These are phyloP conservation scores for Pterula multifida DNA, from an alignment of 1,284 basidiomycete species.

Conservation along the genomic window DNA sequence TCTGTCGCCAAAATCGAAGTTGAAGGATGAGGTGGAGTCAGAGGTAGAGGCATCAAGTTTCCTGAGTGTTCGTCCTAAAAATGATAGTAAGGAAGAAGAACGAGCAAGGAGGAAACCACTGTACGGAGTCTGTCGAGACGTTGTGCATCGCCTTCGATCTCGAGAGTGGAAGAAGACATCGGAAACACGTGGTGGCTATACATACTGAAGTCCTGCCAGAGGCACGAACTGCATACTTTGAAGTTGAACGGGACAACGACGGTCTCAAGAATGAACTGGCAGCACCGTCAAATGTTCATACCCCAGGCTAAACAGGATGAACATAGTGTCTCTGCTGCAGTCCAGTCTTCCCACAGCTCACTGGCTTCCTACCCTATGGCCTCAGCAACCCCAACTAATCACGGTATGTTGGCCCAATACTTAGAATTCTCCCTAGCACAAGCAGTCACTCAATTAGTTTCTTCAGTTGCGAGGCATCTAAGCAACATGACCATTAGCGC, in stretches of 20 bases:
- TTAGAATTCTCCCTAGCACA: slow-evolving; percentile 8
- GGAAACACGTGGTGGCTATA: not conserved
- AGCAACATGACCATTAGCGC: slow-evolving; percentile 42
- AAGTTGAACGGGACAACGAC: not conserved
- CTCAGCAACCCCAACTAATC: slow-evolving; percentile 55
- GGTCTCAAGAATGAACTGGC: not conserved
- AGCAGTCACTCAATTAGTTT: slow-evolving; percentile 4
- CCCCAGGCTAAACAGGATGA: not conserved
- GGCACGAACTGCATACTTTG: too few species aligned
- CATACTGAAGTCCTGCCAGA: not conserved
- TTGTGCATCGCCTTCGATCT: not conserved
- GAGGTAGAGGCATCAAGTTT: not conserved
- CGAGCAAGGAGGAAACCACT: not conserved
- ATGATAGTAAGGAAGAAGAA: not conserved
- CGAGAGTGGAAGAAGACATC: not conserved
- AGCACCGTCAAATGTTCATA: not conserved
- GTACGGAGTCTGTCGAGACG: not conserved
- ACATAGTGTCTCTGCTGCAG: slow-evolving; percentile 17
- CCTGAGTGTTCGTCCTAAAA: not conserved
- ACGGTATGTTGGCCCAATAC: slow-evolving; percentile 30
- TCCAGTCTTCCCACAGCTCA: slow-evolving; percentile 50
- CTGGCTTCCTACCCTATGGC: slow-evolving; percentile 56
- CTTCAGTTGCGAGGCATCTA: slow-evolving; percentile 50
- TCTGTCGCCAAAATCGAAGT: slow-evolving; percentile 1
- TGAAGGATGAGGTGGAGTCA: not conserved